These are phyloP conservation scores for Dothistroma pini DNA, from an alignment of 2,329 filamentous ascomycete genomes.

Conservation along the genomic window DNA sequence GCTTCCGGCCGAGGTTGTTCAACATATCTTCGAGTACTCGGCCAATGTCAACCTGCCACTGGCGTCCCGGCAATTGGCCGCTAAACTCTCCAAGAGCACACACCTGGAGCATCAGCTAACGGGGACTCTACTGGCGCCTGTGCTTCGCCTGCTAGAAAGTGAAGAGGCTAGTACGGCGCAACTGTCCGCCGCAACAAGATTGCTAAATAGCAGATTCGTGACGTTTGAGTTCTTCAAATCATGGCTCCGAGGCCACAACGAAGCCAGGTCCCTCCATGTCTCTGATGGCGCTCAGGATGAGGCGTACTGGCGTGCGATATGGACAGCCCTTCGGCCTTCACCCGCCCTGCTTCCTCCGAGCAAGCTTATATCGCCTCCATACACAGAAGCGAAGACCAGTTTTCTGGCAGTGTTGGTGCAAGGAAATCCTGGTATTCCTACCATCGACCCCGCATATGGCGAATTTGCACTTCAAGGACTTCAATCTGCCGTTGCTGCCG, in stretches of 20 bases:
- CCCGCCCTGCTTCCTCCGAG: slow-evolving; percentile 22
- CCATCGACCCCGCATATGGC: slow-evolving; percentile 19
- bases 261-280: not conserved
- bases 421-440: slow-evolving; percentile 10
- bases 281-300: slow-evolving; percentile 4
- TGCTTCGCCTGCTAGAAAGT: slow-evolving; percentile 9
- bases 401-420: slow-evolving; percentile 17
- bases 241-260: slow-evolving; percentile 21
- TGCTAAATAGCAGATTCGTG: slow-evolving; percentile 35
- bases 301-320: slow-evolving; percentile 5
- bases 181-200: slow-evolving; percentile 23
- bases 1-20: slow-evolving; percentile 36
- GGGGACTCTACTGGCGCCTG: slow-evolving; percentile 22
- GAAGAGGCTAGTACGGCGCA: slow-evolving; percentile 12
- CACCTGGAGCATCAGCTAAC: slow-evolving; percentile 30
- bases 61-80: slow-evolving; percentile 28
- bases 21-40: slow-evolving; percentile 33
- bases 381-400: slow-evolving; percentile 11
- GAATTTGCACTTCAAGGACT: slow-evolving; percentile 32
- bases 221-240: slow-evolving; percentile 33
- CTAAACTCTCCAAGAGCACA: slow-evolving; percentile 30
- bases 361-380: slow-evolving; percentile 21
- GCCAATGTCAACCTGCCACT: slow-evolving; percentile 33
- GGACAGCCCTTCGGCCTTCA: slow-evolving; percentile 21
- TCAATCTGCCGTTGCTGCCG: slow-evolving; percentile 26